phyloP scores from a whole-genome alignment of 83 land plant species.

The Picea mariana region DNA sequence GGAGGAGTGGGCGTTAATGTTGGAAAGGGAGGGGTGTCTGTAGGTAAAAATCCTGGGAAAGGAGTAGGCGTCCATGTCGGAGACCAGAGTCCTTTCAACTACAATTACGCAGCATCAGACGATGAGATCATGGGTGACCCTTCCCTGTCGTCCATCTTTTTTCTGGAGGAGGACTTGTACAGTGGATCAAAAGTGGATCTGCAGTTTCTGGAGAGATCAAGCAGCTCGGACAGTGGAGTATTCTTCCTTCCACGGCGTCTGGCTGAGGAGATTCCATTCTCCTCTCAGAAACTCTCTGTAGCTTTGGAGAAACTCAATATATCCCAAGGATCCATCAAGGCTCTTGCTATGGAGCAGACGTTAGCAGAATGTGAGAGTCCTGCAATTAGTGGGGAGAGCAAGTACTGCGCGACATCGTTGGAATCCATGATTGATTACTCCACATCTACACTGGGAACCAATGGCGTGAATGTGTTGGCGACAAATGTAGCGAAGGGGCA shows the following conservation, averaged over 20 bases:
- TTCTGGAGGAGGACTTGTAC: slow-evolving; percentile 43
- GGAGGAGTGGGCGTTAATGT: too few relatives aligned
- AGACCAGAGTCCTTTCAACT: slow-evolving; percentile 8
- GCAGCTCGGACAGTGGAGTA: neutral
- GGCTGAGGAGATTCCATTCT: slow-evolving; percentile 38
- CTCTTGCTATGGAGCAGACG: slow-evolving; percentile 32
- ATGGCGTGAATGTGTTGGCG: slow-evolving; percentile 21
- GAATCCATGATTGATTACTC: slow-evolving; percentile 48
- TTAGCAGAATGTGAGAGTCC: slow-evolving; percentile 38
- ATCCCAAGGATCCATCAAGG: slow-evolving; percentile 25
- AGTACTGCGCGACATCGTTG: slow-evolving; percentile 39
- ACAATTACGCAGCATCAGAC: slow-evolving; percentile 32
- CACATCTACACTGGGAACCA: slow-evolving; percentile 36
- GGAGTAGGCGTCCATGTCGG: neutral
- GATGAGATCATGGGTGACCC: slow-evolving; percentile 44
- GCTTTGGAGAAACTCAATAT: slow-evolving; percentile 30
- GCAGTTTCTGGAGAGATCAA: slow-evolving; percentile 34
- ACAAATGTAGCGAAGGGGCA: slow-evolving; percentile 22
- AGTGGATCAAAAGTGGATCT: slow-evolving; percentile 33
- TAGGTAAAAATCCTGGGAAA: neutral
- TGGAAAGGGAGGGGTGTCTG: too few relatives aligned
- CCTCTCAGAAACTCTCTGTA: slow-evolving; percentile 25
- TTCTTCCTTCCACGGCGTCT: slow-evolving; percentile 31
- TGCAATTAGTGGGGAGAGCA: slow-evolving; percentile 31
- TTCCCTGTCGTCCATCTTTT: slow-evolving; percentile 39